Evolutionary conservation across 441 rosid genomes (phyloP), one percentile per base, ranked within the genome.

Genomic region (Aleurites moluccanus): DNA sequence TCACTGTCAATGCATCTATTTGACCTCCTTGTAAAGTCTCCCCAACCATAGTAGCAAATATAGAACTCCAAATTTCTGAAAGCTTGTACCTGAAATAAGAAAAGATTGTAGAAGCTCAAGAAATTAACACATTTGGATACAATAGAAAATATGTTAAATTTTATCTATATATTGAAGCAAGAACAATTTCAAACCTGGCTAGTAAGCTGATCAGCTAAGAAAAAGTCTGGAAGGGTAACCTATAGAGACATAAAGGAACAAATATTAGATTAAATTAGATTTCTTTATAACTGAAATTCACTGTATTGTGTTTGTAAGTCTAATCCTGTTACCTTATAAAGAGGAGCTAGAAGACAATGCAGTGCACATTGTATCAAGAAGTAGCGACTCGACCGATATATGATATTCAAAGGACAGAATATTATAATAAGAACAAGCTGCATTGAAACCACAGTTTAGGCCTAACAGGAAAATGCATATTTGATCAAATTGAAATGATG

Each of bases 151-250:
- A 33, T 13, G 14, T 15, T 44, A 13, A 20, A 23, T 57, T 10
- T 33, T 11, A 21, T 14, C 15, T 3, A 20, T 18, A 13, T 23
- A 13, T 38, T n/a, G 21, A 15, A 69, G 42, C n/a, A 11, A 40
- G 63, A 63, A 73, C 5, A 3, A 20, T 70, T 73, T 53, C 35
- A 72, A 70, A 90, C 97, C 91, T 92, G 98, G 83, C 90, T 87
- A 15, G 98, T 93, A 25, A 93, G 80, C 50, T 93, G 98, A 80
- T 93, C 94, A 27, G 92, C 96, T 64, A 91, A 88, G 88, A 93
- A 88, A 83, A 91, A 91, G 77, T 91, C 98, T 23, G 94, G 84
- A 25, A 93, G 88, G 40, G 83, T 80, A 74, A 87, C 90, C 98
- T 93, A 70, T 70, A 67, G 38, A 70, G 14, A 28, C 4, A 20